phyloP scores from a whole-genome alignment of 2,329 filamentous ascomycete species.

The Aspergillus bombycis region DNA sequence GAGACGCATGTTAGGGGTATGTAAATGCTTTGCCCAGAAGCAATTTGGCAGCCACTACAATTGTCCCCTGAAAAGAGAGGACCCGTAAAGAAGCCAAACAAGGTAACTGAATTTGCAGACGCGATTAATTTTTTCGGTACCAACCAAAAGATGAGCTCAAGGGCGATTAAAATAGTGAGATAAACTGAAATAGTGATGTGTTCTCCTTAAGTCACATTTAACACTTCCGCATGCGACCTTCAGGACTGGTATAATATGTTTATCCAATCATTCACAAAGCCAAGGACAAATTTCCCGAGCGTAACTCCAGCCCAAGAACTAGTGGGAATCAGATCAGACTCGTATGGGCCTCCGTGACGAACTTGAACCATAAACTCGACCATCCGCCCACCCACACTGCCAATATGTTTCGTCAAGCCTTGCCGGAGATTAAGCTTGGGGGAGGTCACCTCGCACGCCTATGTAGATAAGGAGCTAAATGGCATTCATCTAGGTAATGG shows the following conservation, averaged over 20 bases:
- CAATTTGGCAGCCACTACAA: constrained; percentile 68
- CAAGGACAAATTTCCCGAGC: constrained; percentile 67
- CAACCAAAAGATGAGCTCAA: constrained; percentile 58
- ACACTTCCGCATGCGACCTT: constrained; percentile 50
- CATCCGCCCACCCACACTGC: constrained; percentile 62
- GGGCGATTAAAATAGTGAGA: constrained; percentile 59
- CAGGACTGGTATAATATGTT: constrained; percentile 61
- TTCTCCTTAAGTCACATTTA: constrained; percentile 62
- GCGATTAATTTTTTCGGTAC: too few species aligned
- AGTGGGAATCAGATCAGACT: constrained; percentile 69
- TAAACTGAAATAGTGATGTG: constrained; percentile 63
- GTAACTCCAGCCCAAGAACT: constrained; percentile 80
- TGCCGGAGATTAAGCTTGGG: neutral
- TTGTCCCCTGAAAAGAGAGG: constrained; percentile 71
- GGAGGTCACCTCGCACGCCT: constrained; percentile 64
- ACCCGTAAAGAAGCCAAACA: constrained; percentile 48
- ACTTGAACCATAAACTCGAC: constrained; percentile 77
- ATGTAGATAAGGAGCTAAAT: constrained; percentile 58
- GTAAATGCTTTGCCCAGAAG: constrained; percentile 68
- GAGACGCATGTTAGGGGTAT: constrained; percentile 74
- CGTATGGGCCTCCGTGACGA: constrained; percentile 64
- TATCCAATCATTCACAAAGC: constrained; percentile 65
- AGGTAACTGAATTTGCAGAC: too few species aligned
- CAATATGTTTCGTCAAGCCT: neutral
- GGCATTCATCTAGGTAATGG: too few species aligned